phyloP scores from a whole-genome alignment of 176 grass and related monocot genomes.

The Oryza punctata region DNA sequence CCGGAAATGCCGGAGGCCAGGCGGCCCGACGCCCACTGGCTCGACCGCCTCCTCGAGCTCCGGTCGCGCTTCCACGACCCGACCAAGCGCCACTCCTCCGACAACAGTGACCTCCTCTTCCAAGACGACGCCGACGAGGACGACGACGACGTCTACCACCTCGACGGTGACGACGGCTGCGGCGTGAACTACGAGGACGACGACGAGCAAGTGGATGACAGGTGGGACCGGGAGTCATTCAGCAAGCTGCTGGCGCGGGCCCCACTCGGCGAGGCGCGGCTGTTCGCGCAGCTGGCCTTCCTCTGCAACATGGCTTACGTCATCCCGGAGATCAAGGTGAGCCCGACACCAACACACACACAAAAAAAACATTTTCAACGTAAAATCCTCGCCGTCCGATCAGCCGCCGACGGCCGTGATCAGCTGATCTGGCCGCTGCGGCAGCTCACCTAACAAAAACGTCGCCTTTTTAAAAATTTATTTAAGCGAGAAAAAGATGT shows the following conservation, averaged over 20 bases:
- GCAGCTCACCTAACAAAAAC: slow-evolving; percentile 11
- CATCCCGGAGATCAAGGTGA: slow-evolving; percentile 94
- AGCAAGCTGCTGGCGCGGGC: slow-evolving; percentile 64
- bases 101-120: slow-evolving; percentile 19
- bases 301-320: slow-evolving; percentile 98
- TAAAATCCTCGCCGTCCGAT: background rate
- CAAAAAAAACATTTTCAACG: background rate
- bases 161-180: slow-evolving; percentile 50
- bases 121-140: slow-evolving; percentile 21
- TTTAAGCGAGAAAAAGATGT: background rate
- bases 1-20: slow-evolving; percentile 21
- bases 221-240: slow-evolving; percentile 82
- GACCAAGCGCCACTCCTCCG: slow-evolving; percentile 36
- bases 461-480: background rate
- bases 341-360: background rate
- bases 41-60: slow-evolving; percentile 74
- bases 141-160: slow-evolving; percentile 15
- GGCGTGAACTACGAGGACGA: slow-evolving; percentile 73
- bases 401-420: background rate
- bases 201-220: slow-evolving; percentile 29
- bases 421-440: background rate
- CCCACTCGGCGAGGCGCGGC: slow-evolving; percentile 60
- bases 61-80: slow-evolving; percentile 65
- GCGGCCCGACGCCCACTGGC: slow-evolving; percentile 62
- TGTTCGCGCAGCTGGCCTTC: slow-evolving; percentile 83